Percentiles rank a stretch among this genome's conserved stretches.
These are phyloP conservation scores for Scutellaria galericulata DNA, from an alignment of 257 asterid genomes.

Conservation along the genomic window DNA sequence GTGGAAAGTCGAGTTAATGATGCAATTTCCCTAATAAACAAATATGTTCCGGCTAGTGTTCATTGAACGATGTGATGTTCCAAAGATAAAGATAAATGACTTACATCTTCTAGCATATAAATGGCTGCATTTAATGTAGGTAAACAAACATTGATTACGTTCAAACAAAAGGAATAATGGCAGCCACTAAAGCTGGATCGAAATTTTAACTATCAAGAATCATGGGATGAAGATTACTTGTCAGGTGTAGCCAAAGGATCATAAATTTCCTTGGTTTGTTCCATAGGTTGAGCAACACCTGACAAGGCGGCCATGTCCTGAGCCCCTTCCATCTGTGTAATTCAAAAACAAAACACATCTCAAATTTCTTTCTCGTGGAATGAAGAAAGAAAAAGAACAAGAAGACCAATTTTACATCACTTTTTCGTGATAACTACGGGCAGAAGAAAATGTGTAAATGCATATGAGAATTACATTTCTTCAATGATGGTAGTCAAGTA, in stretches of 20 bases:
- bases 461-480: slow-evolving; percentile 7
- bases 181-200: background rate
- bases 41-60: too few species aligned
- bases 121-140: slow-evolving; percentile 80
- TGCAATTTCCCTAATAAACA: too few species aligned
- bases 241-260: slow-evolving; percentile 96
- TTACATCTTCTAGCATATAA: too few species aligned
- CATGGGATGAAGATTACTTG: slow-evolving; percentile 55
- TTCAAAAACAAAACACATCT: background rate
- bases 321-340: slow-evolving; percentile 66
- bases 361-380: background rate
- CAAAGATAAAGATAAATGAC: too few species aligned
- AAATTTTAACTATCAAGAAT: background rate
- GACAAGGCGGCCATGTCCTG: slow-evolving; percentile 69
- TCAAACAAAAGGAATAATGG: background rate
- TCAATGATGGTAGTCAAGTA: background rate
- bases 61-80: too few species aligned
- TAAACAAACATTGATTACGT: background rate
- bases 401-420: background rate
- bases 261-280: slow-evolving; percentile 70
- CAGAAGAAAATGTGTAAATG: slow-evolving; percentile 1
- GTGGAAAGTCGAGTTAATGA: too few species aligned
- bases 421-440: background rate
- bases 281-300: slow-evolving; percentile 63
- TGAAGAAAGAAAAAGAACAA: background rate